A percentile compares a stretch with the other conserved stretches of the same genome.
Evolutionary conservation across 768 basidiomycete species (phyloP).

Genomic region (Fomitopsis serialis): DNA sequence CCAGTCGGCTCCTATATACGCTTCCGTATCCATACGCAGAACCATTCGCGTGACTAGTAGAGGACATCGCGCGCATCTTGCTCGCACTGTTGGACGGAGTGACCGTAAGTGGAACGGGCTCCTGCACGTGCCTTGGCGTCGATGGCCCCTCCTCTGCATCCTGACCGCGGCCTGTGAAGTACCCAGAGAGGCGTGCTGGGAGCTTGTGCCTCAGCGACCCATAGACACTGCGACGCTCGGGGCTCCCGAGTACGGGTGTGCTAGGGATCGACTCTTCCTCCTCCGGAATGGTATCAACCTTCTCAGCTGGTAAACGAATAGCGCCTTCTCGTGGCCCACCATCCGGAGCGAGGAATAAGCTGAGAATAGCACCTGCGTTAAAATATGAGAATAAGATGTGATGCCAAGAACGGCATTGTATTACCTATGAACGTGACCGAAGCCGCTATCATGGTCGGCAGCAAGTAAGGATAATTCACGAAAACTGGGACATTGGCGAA

Average conservation of each 20-base stretch:
- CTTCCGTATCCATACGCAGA: conserved; percentile 77
- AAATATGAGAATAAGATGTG: background rate
- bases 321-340: conserved; percentile 85
- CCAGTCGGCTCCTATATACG: conserved; percentile 48
- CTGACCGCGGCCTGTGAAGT: conserved; percentile 49
- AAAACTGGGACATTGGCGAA: conserved; percentile 69
- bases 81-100: conserved; percentile 27
- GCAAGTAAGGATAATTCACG: conserved; percentile 79
- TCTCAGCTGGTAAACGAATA: conserved; percentile 81
- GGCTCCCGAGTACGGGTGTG: conserved; percentile 40
- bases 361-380: conserved; percentile 70
- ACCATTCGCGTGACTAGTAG: conserved; percentile 60
- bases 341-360: conserved; percentile 85
- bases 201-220: conserved; percentile 41
- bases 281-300: conserved; percentile 62
- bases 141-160: conserved; percentile 29
- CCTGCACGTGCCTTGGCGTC: conserved; percentile 28
- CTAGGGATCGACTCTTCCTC: conserved; percentile 44
- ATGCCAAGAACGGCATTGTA: background rate
- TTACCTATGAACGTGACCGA: conserved; percentile 67
- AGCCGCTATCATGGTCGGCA: conserved; percentile 80
- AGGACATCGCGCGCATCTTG: conserved; percentile 36
- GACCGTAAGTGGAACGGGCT: conserved; percentile 41
- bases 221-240: conserved; percentile 22
- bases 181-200: conserved; percentile 51